Evolutionary conservation across 495 filamentous ascomycete species (phyloP).

Genomic region (Aspergillus saccharolyticus): DNA sequence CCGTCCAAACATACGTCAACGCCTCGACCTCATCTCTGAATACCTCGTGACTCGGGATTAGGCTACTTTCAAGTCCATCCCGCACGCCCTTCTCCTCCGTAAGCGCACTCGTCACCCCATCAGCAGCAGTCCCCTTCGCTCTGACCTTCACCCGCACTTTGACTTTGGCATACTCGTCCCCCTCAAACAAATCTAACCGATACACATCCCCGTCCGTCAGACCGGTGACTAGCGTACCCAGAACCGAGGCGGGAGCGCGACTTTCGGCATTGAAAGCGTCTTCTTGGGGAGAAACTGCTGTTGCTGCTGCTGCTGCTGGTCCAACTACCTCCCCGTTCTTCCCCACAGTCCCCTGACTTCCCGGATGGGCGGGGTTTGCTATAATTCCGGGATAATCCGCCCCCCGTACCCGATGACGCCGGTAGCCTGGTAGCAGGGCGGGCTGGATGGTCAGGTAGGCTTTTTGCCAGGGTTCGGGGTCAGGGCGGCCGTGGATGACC

Average conservation of each 20-base stretch:
- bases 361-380: slow-evolving; percentile 17
- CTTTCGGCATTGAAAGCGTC: too few relatives aligned
- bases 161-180: slow-evolving; percentile 68
- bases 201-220: slow-evolving; percentile 70
- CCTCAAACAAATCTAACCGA: slow-evolving; percentile 81
- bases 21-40: slow-evolving; percentile 52
- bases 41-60: too few relatives aligned
- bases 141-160: slow-evolving; percentile 37
- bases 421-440: slow-evolving; percentile 68
- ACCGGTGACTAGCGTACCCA: slow-evolving; percentile 75
- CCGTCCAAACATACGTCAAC: slow-evolving; percentile 75
- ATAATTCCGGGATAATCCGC: slow-evolving; percentile 87
- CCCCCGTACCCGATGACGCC: slow-evolving; percentile 58
- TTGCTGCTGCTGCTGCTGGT: background rate
- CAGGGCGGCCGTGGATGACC: slow-evolving; percentile 64
- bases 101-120: slow-evolving; percentile 2
- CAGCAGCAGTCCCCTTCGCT: slow-evolving; percentile 7
- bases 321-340: background rate
- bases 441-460: slow-evolving; percentile 59
- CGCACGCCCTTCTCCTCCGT: slow-evolving; percentile 16
- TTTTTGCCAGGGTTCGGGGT: slow-evolving; percentile 46
- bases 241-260: slow-evolving; percentile 44
- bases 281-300: too few relatives aligned
- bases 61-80: slow-evolving; percentile 30
- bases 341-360: too few relatives aligned